phyloP scores from a whole-genome alignment of 1,284 basidiomycete species.

The Athelia sp. region DNA sequence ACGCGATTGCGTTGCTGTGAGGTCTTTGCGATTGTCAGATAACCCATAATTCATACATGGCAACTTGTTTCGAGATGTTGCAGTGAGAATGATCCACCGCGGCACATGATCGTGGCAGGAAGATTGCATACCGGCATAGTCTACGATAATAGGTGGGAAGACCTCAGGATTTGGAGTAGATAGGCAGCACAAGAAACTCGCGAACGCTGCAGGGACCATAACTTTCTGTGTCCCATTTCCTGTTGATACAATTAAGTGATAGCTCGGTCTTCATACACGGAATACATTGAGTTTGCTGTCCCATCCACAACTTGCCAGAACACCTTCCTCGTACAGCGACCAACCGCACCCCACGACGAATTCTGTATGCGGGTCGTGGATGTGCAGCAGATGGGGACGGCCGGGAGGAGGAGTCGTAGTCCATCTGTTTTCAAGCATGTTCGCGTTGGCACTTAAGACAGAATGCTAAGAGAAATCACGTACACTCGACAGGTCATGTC shows the following conservation, averaged over 20 bases:
- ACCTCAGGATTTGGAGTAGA: too few relatives aligned
- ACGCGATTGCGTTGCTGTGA: too few relatives aligned
- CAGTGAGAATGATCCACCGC: too few relatives aligned
- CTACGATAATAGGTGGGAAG: too few relatives aligned
- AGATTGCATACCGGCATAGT: too few relatives aligned
- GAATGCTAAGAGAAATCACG: constrained; percentile 26
- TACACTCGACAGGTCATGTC: constrained; percentile 96
- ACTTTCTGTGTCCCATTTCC: constrained; percentile 7
- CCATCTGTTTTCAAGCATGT: constrained; percentile 44
- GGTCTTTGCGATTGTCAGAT: too few relatives aligned
- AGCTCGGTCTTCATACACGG: constrained; percentile 32
- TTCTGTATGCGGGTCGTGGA: constrained; percentile 88
- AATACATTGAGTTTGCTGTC: constrained; percentile 82
- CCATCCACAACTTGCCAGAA: constrained; percentile 88
- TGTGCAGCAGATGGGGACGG: constrained; percentile 53
- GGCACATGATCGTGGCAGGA: too few relatives aligned
- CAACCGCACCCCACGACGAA: constrained; percentile 92
- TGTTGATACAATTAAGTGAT: not conserved
- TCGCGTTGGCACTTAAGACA: constrained; percentile 5
- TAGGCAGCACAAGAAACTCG: too few relatives aligned
- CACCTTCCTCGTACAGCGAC: constrained; percentile 82
- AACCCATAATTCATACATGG: too few relatives aligned
- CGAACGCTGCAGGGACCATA: not conserved
- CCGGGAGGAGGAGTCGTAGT: constrained; percentile 49
- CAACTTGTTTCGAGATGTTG: too few relatives aligned